phyloP scores from a whole-genome alignment of 2,329 filamentous ascomycete species.

The Aureobasidium uvarum region DNA sequence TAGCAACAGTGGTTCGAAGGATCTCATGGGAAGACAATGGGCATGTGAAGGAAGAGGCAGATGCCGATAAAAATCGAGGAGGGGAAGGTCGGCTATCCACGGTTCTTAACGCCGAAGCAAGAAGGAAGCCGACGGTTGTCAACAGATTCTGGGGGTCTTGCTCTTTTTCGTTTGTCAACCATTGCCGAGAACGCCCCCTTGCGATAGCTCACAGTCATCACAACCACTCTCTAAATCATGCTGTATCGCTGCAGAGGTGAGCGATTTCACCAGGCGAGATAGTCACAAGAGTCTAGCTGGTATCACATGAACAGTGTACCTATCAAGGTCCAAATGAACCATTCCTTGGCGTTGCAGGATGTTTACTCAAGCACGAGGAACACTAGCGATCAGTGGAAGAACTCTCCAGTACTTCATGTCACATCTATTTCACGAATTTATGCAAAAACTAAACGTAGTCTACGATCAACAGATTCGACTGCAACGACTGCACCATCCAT shows the following conservation, averaged over 20 bases:
- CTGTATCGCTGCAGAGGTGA: neutral
- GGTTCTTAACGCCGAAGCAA: no score
- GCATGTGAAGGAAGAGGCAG: constrained; percentile 6
- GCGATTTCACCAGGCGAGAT: no score
- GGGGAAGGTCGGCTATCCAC: neutral
- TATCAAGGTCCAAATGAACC: no score
- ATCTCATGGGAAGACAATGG: neutral
- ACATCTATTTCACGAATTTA: neutral
- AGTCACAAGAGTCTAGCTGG: no score
- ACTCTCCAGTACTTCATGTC: no score
- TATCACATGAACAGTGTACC: no score
- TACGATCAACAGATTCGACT: neutral
- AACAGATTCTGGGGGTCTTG: neutral
- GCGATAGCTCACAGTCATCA: neutral
- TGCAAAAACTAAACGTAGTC: neutral
- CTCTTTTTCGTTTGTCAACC: neutral
- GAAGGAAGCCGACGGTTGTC: neutral
- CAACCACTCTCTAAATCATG: no score
- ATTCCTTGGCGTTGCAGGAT: no score
- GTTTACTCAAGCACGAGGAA: no score
- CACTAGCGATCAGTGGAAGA: no score
- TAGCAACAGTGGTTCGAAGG: neutral
- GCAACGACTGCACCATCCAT: neutral
- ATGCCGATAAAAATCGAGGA: neutral
- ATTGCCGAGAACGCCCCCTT: no score